Evolutionary conservation across 2,329 filamentous ascomycete genomes (phyloP).

Genomic region (Exophiala phaeomuriformis): DNA sequence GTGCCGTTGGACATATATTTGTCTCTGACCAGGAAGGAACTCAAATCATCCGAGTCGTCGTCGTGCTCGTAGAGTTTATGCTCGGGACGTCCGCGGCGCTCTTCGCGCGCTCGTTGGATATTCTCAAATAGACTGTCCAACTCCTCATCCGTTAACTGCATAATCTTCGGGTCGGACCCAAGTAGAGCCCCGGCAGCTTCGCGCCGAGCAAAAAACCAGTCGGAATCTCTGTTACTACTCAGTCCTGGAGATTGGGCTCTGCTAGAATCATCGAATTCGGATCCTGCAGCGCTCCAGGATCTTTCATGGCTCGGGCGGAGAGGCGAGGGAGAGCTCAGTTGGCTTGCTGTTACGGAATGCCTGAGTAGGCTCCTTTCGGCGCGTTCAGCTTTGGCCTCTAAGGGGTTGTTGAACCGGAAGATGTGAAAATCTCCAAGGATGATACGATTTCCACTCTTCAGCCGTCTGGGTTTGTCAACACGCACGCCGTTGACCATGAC

Average conservation of each 20-base stretch:
- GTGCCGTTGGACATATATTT: slow-evolving; percentile 95
- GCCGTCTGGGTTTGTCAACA: slow-evolving; percentile 73
- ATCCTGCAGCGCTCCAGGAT: slow-evolving; percentile 68
- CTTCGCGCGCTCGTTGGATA: slow-evolving; percentile 78
- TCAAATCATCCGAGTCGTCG: slow-evolving; percentile 82
- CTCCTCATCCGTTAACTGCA: slow-evolving; percentile 85
- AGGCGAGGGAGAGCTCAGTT: slow-evolving; percentile 59
- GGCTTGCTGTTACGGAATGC: slow-evolving; percentile 63
- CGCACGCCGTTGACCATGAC: slow-evolving; percentile 97
- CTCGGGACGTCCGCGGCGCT: slow-evolving; percentile 62
- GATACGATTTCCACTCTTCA: slow-evolving; percentile 87
- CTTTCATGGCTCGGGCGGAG: slow-evolving; percentile 64
- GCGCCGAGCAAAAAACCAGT: slow-evolving; percentile 88
- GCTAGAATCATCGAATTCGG: slow-evolving; percentile 67
- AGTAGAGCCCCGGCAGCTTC: slow-evolving; percentile 90
- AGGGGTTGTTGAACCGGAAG: slow-evolving; percentile 94
- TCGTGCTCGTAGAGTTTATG: slow-evolving; percentile 51
- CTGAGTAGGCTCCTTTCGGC: slow-evolving; percentile 74
- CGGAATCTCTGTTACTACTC: slow-evolving; percentile 61
- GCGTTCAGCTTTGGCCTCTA: slow-evolving; percentile 87
- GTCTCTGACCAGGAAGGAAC: slow-evolving; percentile 79
- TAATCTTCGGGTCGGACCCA: slow-evolving; percentile 84
- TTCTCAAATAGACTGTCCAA: slow-evolving; percentile 90
- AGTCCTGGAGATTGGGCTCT: slow-evolving; percentile 73
- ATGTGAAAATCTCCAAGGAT: slow-evolving; percentile 98